phyloP scores from a whole-genome alignment of 768 basidiomycete genomes.

The Auriscalpium orientale region DNA sequence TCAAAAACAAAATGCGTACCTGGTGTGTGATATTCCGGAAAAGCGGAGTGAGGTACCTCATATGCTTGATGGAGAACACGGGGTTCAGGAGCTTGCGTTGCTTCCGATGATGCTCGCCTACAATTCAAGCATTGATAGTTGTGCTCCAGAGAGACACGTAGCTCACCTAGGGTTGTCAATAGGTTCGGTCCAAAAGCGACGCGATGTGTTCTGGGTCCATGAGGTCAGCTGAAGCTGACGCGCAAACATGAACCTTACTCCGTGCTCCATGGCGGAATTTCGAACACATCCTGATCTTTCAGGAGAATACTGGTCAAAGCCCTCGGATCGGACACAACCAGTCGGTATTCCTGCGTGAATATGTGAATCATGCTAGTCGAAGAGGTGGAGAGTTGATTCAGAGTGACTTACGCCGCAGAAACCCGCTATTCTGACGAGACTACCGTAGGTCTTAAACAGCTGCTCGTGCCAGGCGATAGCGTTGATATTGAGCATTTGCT shows the following conservation, averaged over 20 bases:
- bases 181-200: neutral
- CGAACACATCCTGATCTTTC: neutral
- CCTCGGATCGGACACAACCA: neutral
- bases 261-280: neutral
- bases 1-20: neutral
- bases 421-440: neutral
- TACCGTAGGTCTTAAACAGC: neutral
- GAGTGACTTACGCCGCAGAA: neutral
- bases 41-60: slow-evolving; percentile 1
- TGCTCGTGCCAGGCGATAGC: neutral
- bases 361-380: neutral
- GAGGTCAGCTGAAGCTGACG: neutral
- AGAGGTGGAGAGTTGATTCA: neutral
- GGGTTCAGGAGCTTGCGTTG: slow-evolving; percentile 5
- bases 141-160: too few relatives aligned
- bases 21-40: neutral
- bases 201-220: neutral
- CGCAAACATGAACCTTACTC: neutral
- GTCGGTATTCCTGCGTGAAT: neutral
- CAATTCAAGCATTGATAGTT: neutral
- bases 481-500: neutral
- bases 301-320: neutral
- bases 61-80: slow-evolving; percentile 2
- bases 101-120: neutral
- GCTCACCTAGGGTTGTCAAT: neutral